phyloP scores from a whole-genome alignment of 2,329 filamentous ascomycete genomes.

The Colletotrichum sp. region DNA sequence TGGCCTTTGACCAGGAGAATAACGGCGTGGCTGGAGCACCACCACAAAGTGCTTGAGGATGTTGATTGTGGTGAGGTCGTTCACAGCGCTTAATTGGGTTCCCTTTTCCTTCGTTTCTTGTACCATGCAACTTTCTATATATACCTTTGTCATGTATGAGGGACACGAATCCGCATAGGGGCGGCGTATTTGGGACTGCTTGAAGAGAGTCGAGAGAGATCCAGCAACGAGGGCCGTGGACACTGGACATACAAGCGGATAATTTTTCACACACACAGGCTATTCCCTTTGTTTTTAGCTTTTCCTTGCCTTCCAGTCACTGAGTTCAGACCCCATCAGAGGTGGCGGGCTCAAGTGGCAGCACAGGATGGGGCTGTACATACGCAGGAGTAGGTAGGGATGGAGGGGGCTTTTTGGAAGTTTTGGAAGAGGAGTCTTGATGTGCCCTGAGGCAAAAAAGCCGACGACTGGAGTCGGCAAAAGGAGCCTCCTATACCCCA shows the following conservation, averaged over 20 bases:
- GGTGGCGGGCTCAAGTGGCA: neutral
- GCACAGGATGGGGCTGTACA: neutral
- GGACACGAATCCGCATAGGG: constrained; percentile 22
- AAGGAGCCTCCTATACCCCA: neutral
- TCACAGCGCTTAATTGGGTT: neutral
- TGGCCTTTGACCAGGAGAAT: constrained; percentile 31
- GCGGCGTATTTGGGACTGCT: constrained; percentile 22
- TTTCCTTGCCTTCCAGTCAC: neutral
- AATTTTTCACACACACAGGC: constrained; percentile 12
- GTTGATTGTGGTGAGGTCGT: neutral
- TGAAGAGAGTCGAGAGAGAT: neutral
- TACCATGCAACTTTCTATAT: constrained; percentile 21
- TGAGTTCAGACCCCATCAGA: neutral
- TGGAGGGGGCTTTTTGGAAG: neutral
- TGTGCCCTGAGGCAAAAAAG: constrained; percentile 7
- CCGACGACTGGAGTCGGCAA: constrained; percentile 16
- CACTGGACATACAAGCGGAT: constrained; percentile 19
- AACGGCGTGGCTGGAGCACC: constrained; percentile 26
- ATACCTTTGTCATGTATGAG: constrained; percentile 24
- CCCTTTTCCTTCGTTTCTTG: constrained; percentile 18
- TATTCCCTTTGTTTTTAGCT: constrained; percentile 17
- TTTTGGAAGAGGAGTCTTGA: constrained; percentile 4
- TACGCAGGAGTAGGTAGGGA: neutral
- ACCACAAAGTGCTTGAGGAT: constrained; percentile 34
- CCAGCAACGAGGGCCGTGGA: neutral